Evolutionary conservation across 176 grass and related monocot species (phyloP).

Genomic region (Tillandsia leiboldiana): DNA sequence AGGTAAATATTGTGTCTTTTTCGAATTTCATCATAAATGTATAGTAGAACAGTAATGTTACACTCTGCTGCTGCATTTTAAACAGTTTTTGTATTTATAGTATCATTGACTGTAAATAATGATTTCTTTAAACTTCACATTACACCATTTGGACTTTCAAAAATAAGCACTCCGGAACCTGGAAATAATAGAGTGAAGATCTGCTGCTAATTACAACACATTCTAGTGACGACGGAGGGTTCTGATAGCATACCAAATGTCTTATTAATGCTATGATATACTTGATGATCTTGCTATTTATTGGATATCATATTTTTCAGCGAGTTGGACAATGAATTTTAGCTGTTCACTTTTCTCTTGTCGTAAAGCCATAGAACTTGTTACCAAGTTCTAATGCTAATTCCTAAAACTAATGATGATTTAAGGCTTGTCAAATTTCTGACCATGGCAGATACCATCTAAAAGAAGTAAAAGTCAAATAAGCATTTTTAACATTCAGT

Average conservation of each 20-base stretch:
- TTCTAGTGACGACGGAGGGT: not conserved
- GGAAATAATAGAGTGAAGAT: not conserved
- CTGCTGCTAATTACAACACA: not conserved
- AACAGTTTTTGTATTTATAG: not conserved
- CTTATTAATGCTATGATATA: not conserved
- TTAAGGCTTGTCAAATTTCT: too few species aligned
- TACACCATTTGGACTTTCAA: not conserved
- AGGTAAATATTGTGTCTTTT: constrained; percentile 37
- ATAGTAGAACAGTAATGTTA: too few species aligned
- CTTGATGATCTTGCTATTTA: too few species aligned
- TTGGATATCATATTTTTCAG: too few species aligned
- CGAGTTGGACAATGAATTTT: too few species aligned
- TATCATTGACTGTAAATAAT: not conserved
- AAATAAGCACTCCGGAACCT: not conserved
- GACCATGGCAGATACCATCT: too few species aligned
- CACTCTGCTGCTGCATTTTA: not conserved
- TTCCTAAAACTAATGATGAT: too few species aligned
- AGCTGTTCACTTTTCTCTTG: too few species aligned
- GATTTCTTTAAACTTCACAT: not conserved
- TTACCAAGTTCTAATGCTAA: too few species aligned
- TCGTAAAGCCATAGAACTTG: too few species aligned
- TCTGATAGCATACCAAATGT: not conserved
- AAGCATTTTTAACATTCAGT: too few species aligned
- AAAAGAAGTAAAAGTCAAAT: too few species aligned
- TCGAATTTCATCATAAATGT: not conserved